These are phyloP conservation scores for Grosmannia penicillata DNA, from an alignment of 2,329 filamentous ascomycete genomes.

Conservation along the genomic window DNA sequence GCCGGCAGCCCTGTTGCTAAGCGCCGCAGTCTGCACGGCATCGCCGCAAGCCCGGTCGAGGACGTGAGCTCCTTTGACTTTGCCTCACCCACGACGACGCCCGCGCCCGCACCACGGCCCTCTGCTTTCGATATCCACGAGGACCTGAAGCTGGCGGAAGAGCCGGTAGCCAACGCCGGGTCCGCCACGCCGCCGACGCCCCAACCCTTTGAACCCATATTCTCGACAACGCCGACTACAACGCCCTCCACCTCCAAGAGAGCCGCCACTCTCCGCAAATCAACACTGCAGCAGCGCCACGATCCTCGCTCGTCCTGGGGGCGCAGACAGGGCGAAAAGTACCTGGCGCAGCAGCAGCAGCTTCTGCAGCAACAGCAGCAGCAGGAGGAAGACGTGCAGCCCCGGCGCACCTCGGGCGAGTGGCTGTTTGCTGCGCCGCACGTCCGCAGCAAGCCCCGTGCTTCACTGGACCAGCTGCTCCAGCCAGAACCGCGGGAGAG, in stretches of 20 bases:
- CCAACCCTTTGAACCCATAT: conserved; percentile 25
- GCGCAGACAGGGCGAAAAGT: conserved; percentile 40
- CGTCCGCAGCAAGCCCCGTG: conserved; percentile 50
- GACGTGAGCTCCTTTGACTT: conserved; percentile 65
- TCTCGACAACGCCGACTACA: conserved; percentile 33
- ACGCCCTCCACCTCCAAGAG: conserved; percentile 56
- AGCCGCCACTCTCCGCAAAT: conserved; percentile 67
- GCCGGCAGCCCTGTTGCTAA: conserved; percentile 81
- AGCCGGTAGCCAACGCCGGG: too few species aligned
- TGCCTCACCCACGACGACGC: conserved; percentile 7
- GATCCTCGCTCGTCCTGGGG: conserved; percentile 52
- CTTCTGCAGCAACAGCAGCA: conserved; percentile 26
- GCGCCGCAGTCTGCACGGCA: conserved; percentile 71
- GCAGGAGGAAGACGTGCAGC: conserved; percentile 1
- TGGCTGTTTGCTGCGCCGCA: conserved; percentile 32
- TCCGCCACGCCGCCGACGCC: too few species aligned
- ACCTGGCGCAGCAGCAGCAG: conserved; percentile 31
- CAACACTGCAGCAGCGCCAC: conserved; percentile 74
- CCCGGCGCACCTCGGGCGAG: conserved; percentile 6
- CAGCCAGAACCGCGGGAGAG: conserved; percentile 48
- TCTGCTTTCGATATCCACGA: conserved; percentile 34
- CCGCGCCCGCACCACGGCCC: conserved; percentile 21
- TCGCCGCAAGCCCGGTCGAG: conserved; percentile 44
- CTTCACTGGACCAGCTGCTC: conserved; percentile 67
- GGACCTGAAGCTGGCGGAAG: conserved; percentile 30